Evolutionary conservation across 2,329 filamentous ascomycete species (phyloP).

Genomic region (Sphaerulina musiva): DNA sequence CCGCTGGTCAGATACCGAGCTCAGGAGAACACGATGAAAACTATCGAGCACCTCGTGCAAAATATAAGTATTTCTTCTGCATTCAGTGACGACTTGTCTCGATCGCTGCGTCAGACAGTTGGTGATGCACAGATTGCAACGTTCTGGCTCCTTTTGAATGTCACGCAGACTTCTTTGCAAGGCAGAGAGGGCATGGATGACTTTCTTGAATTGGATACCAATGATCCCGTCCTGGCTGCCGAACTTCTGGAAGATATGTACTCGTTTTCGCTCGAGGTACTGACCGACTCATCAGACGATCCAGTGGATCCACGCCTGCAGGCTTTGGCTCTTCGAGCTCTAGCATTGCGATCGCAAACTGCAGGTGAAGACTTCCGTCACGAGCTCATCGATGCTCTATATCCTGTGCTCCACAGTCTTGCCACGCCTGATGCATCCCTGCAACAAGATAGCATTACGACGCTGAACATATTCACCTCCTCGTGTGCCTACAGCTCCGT

Average conservation of each 20-base stretch:
- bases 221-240: not conserved
- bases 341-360: slow-evolving; percentile 67
- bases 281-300: slow-evolving; percentile 42
- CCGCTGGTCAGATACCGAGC: slow-evolving; percentile 26
- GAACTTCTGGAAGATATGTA: slow-evolving; percentile 57
- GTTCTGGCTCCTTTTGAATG: slow-evolving; percentile 73
- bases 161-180: slow-evolving; percentile 55
- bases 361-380: slow-evolving; percentile 64
- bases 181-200: slow-evolving; percentile 55
- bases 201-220: slow-evolving; percentile 45
- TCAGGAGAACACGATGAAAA: slow-evolving; percentile 24
- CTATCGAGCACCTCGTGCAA: slow-evolving; percentile 33
- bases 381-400: slow-evolving; percentile 85
- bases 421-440: slow-evolving; percentile 63
- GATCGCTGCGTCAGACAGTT: slow-evolving; percentile 53
- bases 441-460: slow-evolving; percentile 73
- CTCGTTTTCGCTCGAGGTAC: slow-evolving; percentile 56
- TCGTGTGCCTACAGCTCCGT: slow-evolving; percentile 70
- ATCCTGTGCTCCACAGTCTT: slow-evolving; percentile 82
- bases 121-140: slow-evolving; percentile 59
- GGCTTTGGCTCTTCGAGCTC: slow-evolving; percentile 72
- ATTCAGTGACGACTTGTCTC: slow-evolving; percentile 60
- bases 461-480: slow-evolving; percentile 70
- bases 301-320: slow-evolving; percentile 63
- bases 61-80: slow-evolving; percentile 22